Conservation (phyloP, 2,329 filamentous ascomycete genomes). For the Leptographium galeiforme region DNA sequence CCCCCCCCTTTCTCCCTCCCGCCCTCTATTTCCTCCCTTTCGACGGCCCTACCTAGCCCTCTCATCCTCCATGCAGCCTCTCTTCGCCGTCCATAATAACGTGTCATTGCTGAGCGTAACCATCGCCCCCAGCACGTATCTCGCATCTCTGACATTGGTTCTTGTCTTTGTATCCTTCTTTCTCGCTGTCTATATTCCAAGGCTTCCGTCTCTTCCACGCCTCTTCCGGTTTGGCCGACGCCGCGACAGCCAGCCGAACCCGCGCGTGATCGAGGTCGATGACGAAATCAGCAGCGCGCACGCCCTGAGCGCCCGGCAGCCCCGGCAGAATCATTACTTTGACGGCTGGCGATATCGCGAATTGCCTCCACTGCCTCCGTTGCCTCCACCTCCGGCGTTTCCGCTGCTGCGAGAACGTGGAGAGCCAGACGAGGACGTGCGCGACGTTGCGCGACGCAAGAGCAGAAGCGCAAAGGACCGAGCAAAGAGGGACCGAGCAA, state of each 20-base stretch:
- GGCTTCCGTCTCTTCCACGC: constrained; percentile 10
- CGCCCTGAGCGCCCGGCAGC: background rate
- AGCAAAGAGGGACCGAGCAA: background rate
- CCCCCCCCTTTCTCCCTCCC: background rate
- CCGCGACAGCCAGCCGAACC: constrained; percentile 5
- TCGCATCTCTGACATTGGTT: constrained; percentile 34
- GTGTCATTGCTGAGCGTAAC: constrained; percentile 45
- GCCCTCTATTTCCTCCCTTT: background rate
- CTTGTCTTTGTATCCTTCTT: constrained; percentile 40
- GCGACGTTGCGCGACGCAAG: constrained; percentile 1
- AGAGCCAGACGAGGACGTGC: constrained; percentile 3
- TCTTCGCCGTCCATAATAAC: constrained; percentile 47
- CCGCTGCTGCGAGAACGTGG: constrained; percentile 1
- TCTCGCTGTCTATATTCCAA: constrained; percentile 32
- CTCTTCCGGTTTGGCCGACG: constrained; percentile 13
- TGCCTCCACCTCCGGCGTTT: constrained; percentile 6
- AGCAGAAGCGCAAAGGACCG: constrained; percentile 4
- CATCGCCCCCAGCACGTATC: constrained; percentile 44
- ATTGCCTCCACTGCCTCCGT: constrained; percentile 7
- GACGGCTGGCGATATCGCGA: constrained; percentile 9
- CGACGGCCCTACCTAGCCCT: background rate
- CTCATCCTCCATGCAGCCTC: constrained; percentile 34
- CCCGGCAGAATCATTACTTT: background rate
- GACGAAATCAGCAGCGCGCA: constrained; percentile 6
- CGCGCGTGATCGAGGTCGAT: constrained; percentile 6